Evolutionary conservation across 371 early-diverging fungal species (phyloP).

Genomic region (Rhizopus microsporus): DNA sequence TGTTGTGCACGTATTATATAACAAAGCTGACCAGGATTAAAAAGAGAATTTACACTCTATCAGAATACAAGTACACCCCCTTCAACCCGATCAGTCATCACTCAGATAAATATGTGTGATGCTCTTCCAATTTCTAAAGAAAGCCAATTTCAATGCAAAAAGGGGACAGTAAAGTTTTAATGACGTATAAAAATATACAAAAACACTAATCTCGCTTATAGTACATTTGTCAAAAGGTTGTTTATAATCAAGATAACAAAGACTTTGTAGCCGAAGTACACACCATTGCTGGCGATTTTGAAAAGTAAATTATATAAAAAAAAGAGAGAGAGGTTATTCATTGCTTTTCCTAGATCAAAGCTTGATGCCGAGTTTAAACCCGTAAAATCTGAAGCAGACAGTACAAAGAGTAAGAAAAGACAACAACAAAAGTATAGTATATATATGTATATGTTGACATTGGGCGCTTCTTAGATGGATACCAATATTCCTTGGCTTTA

Average conservation of each 20-base stretch:
- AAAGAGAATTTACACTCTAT: slow-evolving; percentile 22
- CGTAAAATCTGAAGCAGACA: slow-evolving; percentile 19
- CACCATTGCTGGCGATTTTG: slow-evolving; percentile 27
- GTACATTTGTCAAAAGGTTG: slow-evolving; percentile 28
- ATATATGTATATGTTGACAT: background rate
- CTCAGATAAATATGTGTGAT: slow-evolving; percentile 32
- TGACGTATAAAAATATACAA: slow-evolving; percentile 1
- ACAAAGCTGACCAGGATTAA: background rate
- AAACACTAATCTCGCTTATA: background rate
- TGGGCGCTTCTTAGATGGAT: slow-evolving; percentile 14
- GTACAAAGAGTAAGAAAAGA: slow-evolving; percentile 30
- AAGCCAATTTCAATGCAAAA: slow-evolving; percentile 20
- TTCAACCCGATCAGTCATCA: slow-evolving; percentile 9
- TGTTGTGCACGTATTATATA: background rate
- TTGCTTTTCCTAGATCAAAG: slow-evolving; percentile 8
- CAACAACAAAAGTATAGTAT: background rate
- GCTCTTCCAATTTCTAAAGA: slow-evolving; percentile 21
- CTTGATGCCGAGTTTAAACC: slow-evolving; percentile 20
- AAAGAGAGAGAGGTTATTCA: background rate
- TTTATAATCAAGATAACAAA: slow-evolving; percentile 12
- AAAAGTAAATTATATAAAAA: slow-evolving; percentile 17
- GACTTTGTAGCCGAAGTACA: slow-evolving; percentile 22
- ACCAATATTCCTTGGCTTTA: slow-evolving; percentile 25
- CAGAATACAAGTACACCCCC: slow-evolving; percentile 23
- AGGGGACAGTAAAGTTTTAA: slow-evolving; percentile 25